Evolutionary conservation across 495 filamentous ascomycete genomes (phyloP).

Genomic region (Penicillium paxilli): DNA sequence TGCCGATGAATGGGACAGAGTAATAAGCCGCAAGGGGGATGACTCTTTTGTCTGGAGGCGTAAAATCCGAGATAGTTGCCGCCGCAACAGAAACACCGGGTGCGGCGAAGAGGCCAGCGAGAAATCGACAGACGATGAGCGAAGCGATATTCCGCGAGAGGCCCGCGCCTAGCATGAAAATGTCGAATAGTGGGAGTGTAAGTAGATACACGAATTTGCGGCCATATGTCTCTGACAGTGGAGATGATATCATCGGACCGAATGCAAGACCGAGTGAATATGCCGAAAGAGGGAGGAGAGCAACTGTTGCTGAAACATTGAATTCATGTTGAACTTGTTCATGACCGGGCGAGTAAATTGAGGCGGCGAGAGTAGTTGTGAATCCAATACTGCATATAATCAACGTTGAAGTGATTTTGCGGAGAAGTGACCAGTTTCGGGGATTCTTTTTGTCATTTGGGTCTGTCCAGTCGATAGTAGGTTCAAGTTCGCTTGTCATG

Average conservation of each 20-base stretch:
- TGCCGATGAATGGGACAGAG: slow-evolving; percentile 55
- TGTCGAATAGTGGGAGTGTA: slow-evolving; percentile 51
- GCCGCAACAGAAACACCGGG: slow-evolving; percentile 18
- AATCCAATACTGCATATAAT: slow-evolving; percentile 7
- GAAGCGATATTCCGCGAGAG: slow-evolving; percentile 56
- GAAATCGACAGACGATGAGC: slow-evolving; percentile 58
- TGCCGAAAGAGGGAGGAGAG: slow-evolving; percentile 54
- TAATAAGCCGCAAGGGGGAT: slow-evolving; percentile 19
- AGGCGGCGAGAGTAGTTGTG: slow-evolving; percentile 4
- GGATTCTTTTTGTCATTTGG: slow-evolving; percentile 1
- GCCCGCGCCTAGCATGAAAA: slow-evolving; percentile 65
- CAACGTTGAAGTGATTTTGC: slow-evolving; percentile 1
- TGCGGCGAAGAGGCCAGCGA: slow-evolving; percentile 54
- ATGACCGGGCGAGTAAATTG: slow-evolving; percentile 12
- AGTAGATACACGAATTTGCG: slow-evolving; percentile 55
- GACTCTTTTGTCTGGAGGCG: slow-evolving; percentile 1
- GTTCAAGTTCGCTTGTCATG: background rate
- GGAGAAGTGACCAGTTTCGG: background rate
- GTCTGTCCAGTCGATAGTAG: background rate
- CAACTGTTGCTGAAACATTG: slow-evolving; percentile 46
- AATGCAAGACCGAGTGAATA: slow-evolving; percentile 60
- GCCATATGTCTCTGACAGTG: slow-evolving; percentile 59
- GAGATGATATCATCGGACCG: slow-evolving; percentile 58
- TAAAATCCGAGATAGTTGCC: slow-evolving; percentile 25
- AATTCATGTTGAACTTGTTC: slow-evolving; percentile 44